Evolutionary conservation across 148 eudicot species (phyloP), one percentile per base, ranked within the genome.

Genomic region (Dianthus caryophyllus): DNA sequence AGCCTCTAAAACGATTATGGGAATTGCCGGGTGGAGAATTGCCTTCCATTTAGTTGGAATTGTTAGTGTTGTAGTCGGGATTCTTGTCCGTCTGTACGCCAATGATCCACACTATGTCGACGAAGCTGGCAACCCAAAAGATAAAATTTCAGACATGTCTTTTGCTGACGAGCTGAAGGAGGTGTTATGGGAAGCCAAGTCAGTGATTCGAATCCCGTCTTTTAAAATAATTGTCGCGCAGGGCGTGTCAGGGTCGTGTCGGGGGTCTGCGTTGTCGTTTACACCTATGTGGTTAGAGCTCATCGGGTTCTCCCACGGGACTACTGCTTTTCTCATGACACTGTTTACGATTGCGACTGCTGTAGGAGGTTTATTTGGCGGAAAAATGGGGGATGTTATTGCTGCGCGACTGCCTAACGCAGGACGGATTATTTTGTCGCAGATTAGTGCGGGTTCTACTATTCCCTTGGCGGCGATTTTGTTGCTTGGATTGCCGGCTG

Each of bases 261-360:
- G 96, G 0, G 83, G 96, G 96, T 84, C 93, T 8, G 82, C 91
- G 10, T 51, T 93, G 73, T 84, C 96, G 20, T 93, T 93, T 76
- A 76, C 76, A 0, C 85, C 98, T 0, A 84, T 93, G 98, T 93
- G 98, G 98, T 67, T 93, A 46, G 96, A 89, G 77, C 96, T 93
- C 31, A 82, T 84, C 66, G 96, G 96, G 17, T 89, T 93, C 77
- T 87, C 96, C 18, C 96, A 93, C 67, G 76, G 75, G 73, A 85
- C 75, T 20, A 86, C 91, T 6, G 98, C 96, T 16, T 46, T 79
- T 0, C 74, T 93, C 9, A 78, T 81, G 91, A 89, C 91, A 1
- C 26, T 84, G 30, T 93, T 89, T 47, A 64, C 71, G 3, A 56
- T 90, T 54, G 84, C 91, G 12, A 36, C 71, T 12, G 83, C 96